Conservation (phyloP, 2,329 filamentous ascomycete genomes). For the Exophiala calicioides region DNA sequence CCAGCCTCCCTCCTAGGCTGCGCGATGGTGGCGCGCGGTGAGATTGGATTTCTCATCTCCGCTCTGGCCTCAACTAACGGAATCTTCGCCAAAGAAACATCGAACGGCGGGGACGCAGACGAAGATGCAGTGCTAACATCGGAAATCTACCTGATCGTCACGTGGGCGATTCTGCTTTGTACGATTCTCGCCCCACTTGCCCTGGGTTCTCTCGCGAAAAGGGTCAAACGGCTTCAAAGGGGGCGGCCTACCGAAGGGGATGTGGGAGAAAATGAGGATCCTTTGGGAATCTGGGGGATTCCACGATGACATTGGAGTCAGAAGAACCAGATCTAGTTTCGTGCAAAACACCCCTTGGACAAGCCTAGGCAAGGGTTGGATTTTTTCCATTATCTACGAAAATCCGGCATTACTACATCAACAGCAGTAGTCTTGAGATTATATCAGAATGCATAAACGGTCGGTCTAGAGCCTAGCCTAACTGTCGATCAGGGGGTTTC, state of each 20-base stretch:
- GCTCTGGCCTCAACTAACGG: constrained; percentile 62
- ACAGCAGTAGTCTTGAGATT: too few relatives aligned
- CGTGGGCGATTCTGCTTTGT: constrained; percentile 60
- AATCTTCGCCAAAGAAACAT: constrained; percentile 41
- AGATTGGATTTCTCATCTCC: constrained; percentile 77
- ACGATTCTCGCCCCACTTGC: constrained; percentile 57
- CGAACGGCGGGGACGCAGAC: neutral
- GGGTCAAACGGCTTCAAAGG: constrained; percentile 39
- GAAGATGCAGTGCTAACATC: constrained; percentile 33
- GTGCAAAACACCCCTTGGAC: too few relatives aligned
- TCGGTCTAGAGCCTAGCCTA: too few relatives aligned
- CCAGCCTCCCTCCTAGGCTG: constrained; percentile 66
- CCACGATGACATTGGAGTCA: too few relatives aligned
- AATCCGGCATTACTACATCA: too few relatives aligned
- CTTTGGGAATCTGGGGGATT: constrained; percentile 24
- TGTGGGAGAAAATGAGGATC: constrained; percentile 15
- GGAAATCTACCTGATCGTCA: constrained; percentile 55
- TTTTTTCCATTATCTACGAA: too few relatives aligned
- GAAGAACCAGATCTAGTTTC: too few relatives aligned
- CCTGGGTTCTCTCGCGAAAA: constrained; percentile 53
- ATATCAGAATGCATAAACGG: too few relatives aligned
- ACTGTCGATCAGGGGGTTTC: too few relatives aligned
- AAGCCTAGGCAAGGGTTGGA: too few relatives aligned
- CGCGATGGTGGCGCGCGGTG: constrained; percentile 75
- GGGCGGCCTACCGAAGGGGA: constrained; percentile 1